These are phyloP conservation scores for Sarocladium oryzae DNA, from an alignment of 2,329 filamentous ascomycete species.

Conservation along the genomic window DNA sequence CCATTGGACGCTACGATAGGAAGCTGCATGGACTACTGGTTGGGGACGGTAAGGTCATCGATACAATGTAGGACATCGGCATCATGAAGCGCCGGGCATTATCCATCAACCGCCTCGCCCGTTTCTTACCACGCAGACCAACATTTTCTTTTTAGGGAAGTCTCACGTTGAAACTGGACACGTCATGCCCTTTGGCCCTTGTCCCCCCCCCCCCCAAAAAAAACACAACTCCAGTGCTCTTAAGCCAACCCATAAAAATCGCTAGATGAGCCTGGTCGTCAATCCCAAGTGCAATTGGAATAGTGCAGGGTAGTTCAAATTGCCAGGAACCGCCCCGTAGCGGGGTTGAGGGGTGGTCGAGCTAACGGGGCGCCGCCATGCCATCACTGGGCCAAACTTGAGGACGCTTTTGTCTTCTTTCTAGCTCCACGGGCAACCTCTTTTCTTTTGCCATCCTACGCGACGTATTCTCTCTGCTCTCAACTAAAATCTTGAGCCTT, in stretches of 20 bases:
- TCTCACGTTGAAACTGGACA: no score
- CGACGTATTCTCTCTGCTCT: background rate
- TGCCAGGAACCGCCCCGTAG: background rate
- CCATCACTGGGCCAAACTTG: slow-evolving; percentile 7
- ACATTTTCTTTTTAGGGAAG: no score
- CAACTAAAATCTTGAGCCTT: no score
- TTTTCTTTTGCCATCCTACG: background rate
- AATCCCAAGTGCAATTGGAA: no score
- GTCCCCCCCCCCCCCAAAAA: no score
- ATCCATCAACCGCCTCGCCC: no score
- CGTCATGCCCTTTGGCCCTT: no score
- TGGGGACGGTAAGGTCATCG: slow-evolving; percentile 57
- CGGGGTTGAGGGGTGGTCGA: slow-evolving; percentile 3
- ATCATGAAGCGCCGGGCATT: background rate
- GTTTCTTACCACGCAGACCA: no score
- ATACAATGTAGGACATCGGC: background rate
- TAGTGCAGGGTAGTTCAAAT: slow-evolving; percentile 1
- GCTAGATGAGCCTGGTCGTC: no score
- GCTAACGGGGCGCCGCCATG: slow-evolving; percentile 1
- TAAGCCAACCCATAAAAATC: no score
- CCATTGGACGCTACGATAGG: slow-evolving; percentile 71
- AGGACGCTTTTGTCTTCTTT: background rate
- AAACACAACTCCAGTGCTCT: no score
- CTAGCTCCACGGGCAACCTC: slow-evolving; percentile 5
- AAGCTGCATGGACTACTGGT: slow-evolving; percentile 71